phyloP scores from a whole-genome alignment of 2,329 filamentous ascomycete genomes.

The Colletotrichum musae region DNA sequence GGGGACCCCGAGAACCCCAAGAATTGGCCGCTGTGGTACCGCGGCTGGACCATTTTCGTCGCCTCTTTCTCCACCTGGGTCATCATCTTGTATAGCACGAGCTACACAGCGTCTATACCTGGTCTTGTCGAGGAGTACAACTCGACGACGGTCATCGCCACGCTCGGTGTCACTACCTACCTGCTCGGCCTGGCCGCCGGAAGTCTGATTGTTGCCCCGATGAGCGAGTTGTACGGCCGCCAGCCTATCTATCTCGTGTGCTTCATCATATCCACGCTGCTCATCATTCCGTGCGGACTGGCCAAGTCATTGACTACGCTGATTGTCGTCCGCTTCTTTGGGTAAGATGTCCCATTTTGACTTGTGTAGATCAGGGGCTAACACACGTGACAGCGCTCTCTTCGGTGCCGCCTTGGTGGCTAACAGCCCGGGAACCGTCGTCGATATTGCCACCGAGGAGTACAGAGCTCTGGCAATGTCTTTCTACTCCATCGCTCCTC shows the following conservation, averaged over 20 bases:
- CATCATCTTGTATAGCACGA: slow-evolving; percentile 81
- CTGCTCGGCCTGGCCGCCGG: slow-evolving; percentile 81
- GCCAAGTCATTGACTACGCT: slow-evolving; percentile 77
- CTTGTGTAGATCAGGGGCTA: slow-evolving; percentile 43
- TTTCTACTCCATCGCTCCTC: slow-evolving; percentile 85
- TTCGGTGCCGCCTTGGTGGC: slow-evolving; percentile 86
- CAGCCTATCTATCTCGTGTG: slow-evolving; percentile 78
- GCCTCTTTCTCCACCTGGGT: slow-evolving; percentile 64
- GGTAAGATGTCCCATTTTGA: slow-evolving; percentile 56
- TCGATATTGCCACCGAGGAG: slow-evolving; percentile 86
- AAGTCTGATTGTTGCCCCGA: slow-evolving; percentile 79
- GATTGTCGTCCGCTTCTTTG: slow-evolving; percentile 81
- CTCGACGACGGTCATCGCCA: slow-evolving; percentile 72
- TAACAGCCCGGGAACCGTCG: slow-evolving; percentile 86
- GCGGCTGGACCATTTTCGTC: slow-evolving; percentile 59
- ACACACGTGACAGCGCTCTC: slow-evolving; percentile 51
- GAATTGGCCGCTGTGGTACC: slow-evolving; percentile 73
- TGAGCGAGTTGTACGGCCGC: slow-evolving; percentile 80
- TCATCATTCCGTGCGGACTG: slow-evolving; percentile 81
- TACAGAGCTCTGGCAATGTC: slow-evolving; percentile 87
- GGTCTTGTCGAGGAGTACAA: slow-evolving; percentile 79
- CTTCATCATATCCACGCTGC: slow-evolving; percentile 73
- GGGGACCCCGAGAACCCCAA: slow-evolving; percentile 75
- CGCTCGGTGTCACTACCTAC: slow-evolving; percentile 85
- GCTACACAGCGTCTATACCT: slow-evolving; percentile 80